Percentiles rank a stretch among this genome's conserved stretches.
phyloP scores from a whole-genome alignment of 2,329 filamentous ascomycete genomes.

The Claviceps spartinae region DNA sequence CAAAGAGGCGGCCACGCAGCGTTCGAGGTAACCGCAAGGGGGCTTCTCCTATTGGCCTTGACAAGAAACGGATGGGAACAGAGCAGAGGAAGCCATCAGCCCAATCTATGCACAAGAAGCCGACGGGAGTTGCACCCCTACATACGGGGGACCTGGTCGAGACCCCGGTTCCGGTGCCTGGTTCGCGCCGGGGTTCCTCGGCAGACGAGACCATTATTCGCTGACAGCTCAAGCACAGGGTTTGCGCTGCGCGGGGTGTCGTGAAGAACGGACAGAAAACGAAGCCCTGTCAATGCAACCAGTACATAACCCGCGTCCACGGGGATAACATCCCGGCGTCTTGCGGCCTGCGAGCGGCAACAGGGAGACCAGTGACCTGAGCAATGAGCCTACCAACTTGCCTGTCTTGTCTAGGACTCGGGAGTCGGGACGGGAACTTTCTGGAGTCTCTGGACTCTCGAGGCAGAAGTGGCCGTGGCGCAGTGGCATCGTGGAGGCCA shows the following conservation, averaged over 20 bases:
- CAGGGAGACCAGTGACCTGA: not conserved
- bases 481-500: not conserved
- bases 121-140: conserved; percentile 4
- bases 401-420: too few species aligned
- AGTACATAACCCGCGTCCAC: too few species aligned
- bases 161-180: not conserved
- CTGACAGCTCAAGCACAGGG: not conserved
- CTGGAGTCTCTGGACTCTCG: too few species aligned
- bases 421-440: too few species aligned
- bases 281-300: not conserved
- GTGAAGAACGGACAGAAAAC: not conserved
- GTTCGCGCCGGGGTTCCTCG: not conserved
- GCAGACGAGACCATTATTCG: not conserved
- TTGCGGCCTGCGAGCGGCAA: not conserved
- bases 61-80: conserved; percentile 1
- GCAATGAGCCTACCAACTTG: not conserved
- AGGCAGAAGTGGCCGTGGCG: not conserved
- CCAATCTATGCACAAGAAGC: conserved; percentile 1
- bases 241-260: not conserved
- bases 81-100: conserved; percentile 1
- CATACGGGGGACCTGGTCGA: not conserved
- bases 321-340: not conserved
- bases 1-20: not conserved
- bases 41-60: conserved; percentile 4
- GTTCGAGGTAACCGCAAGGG: not conserved